Evolutionary conservation across 2,329 filamentous ascomycete species (phyloP).

Genomic region (Calonectria pseudoreteaudii): DNA sequence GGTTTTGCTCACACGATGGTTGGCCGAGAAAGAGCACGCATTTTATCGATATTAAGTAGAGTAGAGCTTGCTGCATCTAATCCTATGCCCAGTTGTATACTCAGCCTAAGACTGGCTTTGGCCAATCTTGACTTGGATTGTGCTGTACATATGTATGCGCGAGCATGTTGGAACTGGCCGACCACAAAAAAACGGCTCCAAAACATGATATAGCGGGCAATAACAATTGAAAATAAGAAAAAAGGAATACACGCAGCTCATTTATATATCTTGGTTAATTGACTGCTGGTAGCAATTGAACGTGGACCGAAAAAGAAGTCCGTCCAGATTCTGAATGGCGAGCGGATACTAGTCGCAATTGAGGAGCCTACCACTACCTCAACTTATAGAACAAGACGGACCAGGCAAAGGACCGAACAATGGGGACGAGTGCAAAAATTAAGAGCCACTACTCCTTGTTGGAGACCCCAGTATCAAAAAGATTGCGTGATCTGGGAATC

Average conservation of each 20-base stretch:
- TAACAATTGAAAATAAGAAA: neutral
- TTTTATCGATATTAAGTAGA: neutral
- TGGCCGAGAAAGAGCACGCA: neutral
- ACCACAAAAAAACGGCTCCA: neutral
- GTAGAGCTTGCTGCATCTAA: fast-evolving
- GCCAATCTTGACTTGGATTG: neutral
- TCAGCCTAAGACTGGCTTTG: neutral
- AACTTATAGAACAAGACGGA: neutral
- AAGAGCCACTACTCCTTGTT: neutral
- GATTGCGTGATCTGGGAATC: neutral
- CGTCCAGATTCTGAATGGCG: neutral
- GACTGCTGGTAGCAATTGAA: neutral
- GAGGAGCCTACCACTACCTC: too few species aligned
- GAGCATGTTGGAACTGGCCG: neutral
- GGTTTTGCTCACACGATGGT: neutral
- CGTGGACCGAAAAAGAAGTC: neutral
- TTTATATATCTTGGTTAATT: neutral
- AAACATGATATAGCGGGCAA: neutral
- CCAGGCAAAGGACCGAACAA: too few species aligned
- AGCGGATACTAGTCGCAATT: neutral
- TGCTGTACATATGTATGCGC: neutral
- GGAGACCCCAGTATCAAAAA: neutral
- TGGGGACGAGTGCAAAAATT: neutral
- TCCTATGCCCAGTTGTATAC: neutral
- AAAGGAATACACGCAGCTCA: neutral